Conservation (phyloP, 2,329 filamentous ascomycete genomes). For the Trichoderma sp. region DNA sequence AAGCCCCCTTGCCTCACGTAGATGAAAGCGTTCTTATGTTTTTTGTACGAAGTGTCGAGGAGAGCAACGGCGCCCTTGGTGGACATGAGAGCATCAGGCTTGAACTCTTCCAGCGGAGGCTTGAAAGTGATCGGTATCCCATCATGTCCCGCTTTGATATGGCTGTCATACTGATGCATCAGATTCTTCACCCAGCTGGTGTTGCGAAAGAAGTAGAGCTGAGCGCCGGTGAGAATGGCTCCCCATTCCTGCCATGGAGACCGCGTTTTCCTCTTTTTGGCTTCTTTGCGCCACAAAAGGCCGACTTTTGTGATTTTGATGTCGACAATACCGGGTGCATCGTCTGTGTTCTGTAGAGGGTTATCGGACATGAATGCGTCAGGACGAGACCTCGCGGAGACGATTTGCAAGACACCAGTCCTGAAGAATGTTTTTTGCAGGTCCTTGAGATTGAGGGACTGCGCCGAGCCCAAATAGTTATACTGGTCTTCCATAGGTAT, state of each 20-base stretch:
- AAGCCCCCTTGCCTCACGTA: constrained; percentile 85
- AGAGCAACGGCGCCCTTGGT: constrained; percentile 91
- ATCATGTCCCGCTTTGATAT: constrained; percentile 76
- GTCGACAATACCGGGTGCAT: constrained; percentile 90
- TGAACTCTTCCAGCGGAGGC: constrained; percentile 87
- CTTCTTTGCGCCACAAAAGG: constrained; percentile 89
- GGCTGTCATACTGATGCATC: constrained; percentile 83
- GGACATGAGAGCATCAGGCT: constrained; percentile 90
- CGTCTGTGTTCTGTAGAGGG: constrained; percentile 80
- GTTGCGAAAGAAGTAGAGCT: constrained; percentile 95
- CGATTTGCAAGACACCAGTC: constrained; percentile 90
- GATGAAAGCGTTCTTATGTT: constrained; percentile 93
- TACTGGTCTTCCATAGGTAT: constrained; percentile 93
- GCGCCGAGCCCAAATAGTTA: constrained; percentile 77
- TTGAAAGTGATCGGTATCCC: constrained; percentile 84
- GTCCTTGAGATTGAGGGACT: constrained; percentile 76
- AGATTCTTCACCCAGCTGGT: constrained; percentile 88
- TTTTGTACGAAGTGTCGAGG: constrained; percentile 83
- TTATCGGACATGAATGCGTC: constrained; percentile 94
- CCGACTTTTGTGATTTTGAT: constrained; percentile 98
- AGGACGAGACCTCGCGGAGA: constrained; percentile 88
- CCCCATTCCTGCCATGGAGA: constrained; percentile 99
- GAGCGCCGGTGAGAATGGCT: constrained; percentile 92
- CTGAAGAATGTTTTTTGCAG: constrained; percentile 88
- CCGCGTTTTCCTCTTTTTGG: constrained; percentile 89